phyloP scores from a whole-genome alignment of 352 stramenopile genomes.

The Pythium phragmiticola region DNA sequence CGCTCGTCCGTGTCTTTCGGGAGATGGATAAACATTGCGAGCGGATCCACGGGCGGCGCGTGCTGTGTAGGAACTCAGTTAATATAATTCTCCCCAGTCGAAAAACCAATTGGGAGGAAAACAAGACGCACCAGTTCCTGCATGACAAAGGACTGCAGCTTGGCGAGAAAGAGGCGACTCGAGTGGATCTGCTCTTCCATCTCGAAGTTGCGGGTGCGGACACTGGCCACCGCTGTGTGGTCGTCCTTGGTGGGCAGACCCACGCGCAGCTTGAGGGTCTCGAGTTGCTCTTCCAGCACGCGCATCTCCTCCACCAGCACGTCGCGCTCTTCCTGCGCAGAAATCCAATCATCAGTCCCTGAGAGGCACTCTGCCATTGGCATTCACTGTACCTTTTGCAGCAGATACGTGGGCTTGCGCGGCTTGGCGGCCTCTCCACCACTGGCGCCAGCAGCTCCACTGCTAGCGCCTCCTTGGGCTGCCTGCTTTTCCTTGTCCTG shows the following conservation, averaged over 20 bases:
- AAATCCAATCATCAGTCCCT: too few species aligned
- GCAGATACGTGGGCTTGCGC: slow-evolving; percentile 22
- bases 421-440: background rate
- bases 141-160: slow-evolving; percentile 14
- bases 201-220: slow-evolving; percentile 8
- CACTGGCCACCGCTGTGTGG: slow-evolving; percentile 6
- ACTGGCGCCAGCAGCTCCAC: background rate
- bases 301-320: slow-evolving; percentile 8
- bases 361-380: background rate
- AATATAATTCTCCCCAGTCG: background rate
- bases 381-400: slow-evolving; percentile 13
- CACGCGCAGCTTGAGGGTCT: slow-evolving; percentile 20
- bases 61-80: background rate
- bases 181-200: slow-evolving; percentile 24
- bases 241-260: slow-evolving; percentile 17
- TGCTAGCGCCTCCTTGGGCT: background rate
- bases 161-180: slow-evolving; percentile 11
- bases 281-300: slow-evolving; percentile 8
- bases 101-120: background rate
- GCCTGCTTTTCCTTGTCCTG: background rate
- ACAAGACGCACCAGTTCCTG: slow-evolving; percentile 6
- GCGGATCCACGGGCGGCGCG: slow-evolving; percentile 2
- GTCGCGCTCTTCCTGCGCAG: slow-evolving; percentile 22
- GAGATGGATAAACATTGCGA: slow-evolving; percentile 20
- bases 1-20: slow-evolving; percentile 9